Evolutionary conservation across 805 yeast genomes (phyloP).

Genomic region (Pichia cephalocereana): DNA sequence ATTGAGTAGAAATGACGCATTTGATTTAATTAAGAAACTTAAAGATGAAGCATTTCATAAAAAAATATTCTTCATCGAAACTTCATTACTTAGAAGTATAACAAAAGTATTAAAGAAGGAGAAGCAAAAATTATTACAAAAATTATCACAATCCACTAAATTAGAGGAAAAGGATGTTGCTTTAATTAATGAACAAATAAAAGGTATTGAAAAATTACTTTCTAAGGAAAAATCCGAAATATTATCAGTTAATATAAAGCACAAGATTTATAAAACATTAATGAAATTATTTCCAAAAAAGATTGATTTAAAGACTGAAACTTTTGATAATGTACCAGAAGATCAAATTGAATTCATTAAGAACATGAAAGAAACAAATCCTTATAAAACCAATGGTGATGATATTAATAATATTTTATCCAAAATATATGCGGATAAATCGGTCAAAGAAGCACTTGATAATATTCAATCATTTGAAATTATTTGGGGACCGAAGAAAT

Average conservation of each 20-base stretch:
- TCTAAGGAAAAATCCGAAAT: background rate
- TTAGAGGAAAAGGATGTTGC: background rate
- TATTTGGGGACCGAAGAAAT: conserved; percentile 11
- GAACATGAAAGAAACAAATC: conserved; percentile 25
- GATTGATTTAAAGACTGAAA: conserved; percentile 7
- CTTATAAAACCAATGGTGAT: conserved; percentile 33
- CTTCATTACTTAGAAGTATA: conserved; percentile 32
- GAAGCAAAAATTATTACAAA: conserved; percentile 2
- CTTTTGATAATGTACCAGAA: background rate
- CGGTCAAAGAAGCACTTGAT: conserved; percentile 1
- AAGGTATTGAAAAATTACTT: conserved; percentile 3
- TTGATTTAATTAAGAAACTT: conserved; percentile 33
- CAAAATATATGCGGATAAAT: conserved; percentile 35
- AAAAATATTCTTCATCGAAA: conserved; percentile 31
- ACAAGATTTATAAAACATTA: conserved; percentile 15
- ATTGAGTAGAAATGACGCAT: conserved; percentile 33
- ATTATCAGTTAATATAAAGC: conserved; percentile 7
- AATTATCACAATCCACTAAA: background rate
- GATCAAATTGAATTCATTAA: conserved; percentile 20
- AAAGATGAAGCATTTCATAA: conserved; percentile 37
- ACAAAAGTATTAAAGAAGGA: conserved; percentile 27
- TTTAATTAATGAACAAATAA: background rate
- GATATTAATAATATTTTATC: conserved; percentile 39
- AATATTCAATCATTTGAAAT: conserved; percentile 6
- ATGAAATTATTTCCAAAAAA: conserved; percentile 7